Percentiles rank a stretch among this genome's conserved stretches.
phyloP scores from a whole-genome alignment of 2,329 filamentous ascomycete species.

The Xylaria sp. region DNA sequence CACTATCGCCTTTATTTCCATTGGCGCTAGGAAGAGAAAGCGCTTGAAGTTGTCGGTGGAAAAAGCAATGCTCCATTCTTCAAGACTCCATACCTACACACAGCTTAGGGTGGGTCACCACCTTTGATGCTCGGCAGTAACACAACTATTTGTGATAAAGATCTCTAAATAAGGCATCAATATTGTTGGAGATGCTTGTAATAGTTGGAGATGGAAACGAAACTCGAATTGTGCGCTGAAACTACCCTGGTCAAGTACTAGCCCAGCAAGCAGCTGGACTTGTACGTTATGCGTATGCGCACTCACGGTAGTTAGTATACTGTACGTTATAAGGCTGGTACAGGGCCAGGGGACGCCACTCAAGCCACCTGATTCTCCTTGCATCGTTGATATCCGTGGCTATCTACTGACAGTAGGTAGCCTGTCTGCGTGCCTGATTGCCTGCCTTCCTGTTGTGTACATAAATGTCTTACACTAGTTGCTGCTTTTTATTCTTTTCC shows the following conservation, averaged over 20 bases:
- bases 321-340: constrained; percentile 33
- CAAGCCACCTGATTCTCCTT: constrained; percentile 37
- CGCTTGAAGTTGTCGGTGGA: neutral
- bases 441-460: neutral
- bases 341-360: constrained; percentile 28
- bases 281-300: neutral
- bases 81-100: neutral
- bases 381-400: constrained; percentile 25
- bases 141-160: neutral
- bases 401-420: neutral
- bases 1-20: neutral
- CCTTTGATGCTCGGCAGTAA: no score
- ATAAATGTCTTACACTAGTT: constrained; percentile 10
- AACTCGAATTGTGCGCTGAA: constrained; percentile 25
- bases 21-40: neutral
- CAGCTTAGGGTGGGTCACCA: no score
- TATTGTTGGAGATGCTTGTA: neutral
- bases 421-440: neutral
- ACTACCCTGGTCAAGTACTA: constrained; percentile 8
- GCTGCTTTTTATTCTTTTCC: constrained; percentile 13
- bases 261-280: neutral
- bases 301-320: no score
- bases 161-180: constrained; percentile 4
- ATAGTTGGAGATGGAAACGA: constrained; percentile 20
- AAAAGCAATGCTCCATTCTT: neutral